These are phyloP conservation scores for Apiospora koreana DNA, from an alignment of 2,329 filamentous ascomycete genomes.

Conservation along the genomic window DNA sequence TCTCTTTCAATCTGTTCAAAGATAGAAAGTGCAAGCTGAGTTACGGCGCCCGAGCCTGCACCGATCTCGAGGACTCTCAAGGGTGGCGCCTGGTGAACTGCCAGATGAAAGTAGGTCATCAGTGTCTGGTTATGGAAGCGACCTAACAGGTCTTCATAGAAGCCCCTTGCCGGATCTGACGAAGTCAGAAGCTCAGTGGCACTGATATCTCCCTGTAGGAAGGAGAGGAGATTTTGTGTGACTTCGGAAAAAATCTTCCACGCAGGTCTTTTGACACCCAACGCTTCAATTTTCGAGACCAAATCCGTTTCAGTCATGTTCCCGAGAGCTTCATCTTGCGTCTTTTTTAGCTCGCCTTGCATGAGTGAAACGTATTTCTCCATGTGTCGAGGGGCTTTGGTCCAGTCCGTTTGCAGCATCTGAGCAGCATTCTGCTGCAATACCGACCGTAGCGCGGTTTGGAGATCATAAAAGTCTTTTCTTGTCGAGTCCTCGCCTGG, in stretches of 20 bases:
- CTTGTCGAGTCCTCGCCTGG: conserved; percentile 14
- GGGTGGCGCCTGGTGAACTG: not conserved
- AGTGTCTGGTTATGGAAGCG: not conserved
- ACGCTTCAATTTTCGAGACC: not conserved
- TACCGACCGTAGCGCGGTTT: not conserved
- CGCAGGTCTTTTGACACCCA: not conserved
- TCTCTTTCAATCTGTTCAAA: not conserved
- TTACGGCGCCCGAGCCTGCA: not conserved
- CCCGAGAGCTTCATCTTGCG: not conserved
- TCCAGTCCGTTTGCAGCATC: conserved; percentile 8
- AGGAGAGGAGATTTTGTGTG: not conserved
- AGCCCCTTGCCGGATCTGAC: not conserved
- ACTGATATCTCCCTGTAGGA: not conserved
- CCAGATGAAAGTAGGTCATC: not conserved
- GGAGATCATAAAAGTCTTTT: not conserved
- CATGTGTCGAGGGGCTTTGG: conserved; percentile 13
- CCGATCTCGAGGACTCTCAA: conserved; percentile 6
- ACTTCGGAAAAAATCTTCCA: conserved; percentile 14
- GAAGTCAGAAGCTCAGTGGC: not conserved
- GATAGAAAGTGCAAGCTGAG: not conserved
- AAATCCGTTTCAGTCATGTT: not conserved
- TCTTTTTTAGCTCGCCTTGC: not conserved
- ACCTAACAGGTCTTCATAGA: conserved; percentile 5
- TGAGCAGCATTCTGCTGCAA: not conserved
- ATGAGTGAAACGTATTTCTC: conserved; percentile 9